A percentile compares a stretch with the other conserved stretches of the same genome.
Conservation (phyloP, 1,284 basidiomycete genomes). For the Apiotrichum gamsii region DNA sequence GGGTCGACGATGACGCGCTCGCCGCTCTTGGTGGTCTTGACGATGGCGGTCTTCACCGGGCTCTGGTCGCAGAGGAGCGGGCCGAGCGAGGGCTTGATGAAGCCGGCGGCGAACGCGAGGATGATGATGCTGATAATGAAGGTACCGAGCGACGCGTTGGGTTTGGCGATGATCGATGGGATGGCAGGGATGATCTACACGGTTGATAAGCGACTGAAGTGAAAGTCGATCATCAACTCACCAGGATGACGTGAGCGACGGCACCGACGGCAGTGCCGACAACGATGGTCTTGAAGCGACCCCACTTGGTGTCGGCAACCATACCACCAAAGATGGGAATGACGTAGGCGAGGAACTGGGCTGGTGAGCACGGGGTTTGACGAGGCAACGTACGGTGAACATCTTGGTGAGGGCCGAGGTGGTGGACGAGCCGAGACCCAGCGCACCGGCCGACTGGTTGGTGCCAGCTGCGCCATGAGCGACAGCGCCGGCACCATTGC, state of each 20-base stretch:
- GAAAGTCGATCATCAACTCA: too few species aligned
- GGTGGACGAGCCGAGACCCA: constrained; percentile 27
- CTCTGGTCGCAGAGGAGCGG: constrained; percentile 46
- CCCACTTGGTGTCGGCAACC: constrained; percentile 58
- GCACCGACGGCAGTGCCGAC: constrained; percentile 42
- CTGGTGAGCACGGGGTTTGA: too few species aligned
- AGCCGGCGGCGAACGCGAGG: constrained; percentile 42
- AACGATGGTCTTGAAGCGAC: constrained; percentile 66
- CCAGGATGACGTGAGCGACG: constrained; percentile 36
- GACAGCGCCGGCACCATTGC: constrained; percentile 65
- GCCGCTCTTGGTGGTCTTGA: constrained; percentile 32
- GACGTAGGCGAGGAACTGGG: constrained; percentile 43
- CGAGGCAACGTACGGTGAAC: too few species aligned
- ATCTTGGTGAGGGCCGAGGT: constrained; percentile 25
- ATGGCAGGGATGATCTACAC: constrained; percentile 38
- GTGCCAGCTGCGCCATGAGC: constrained; percentile 57
- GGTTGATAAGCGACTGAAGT: too few species aligned
- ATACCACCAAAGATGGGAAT: constrained; percentile 48
- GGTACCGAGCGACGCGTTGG: constrained; percentile 23
- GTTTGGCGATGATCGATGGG: constrained; percentile 34
- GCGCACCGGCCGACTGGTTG: constrained; percentile 55
- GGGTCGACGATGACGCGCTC: constrained; percentile 46
- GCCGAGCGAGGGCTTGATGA: constrained; percentile 45
- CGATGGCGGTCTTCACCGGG: constrained; percentile 33
- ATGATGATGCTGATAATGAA: constrained; percentile 45